phyloP scores from a whole-genome alignment of 345 rosid species.

The Eucalyptus erythrocorys region DNA sequence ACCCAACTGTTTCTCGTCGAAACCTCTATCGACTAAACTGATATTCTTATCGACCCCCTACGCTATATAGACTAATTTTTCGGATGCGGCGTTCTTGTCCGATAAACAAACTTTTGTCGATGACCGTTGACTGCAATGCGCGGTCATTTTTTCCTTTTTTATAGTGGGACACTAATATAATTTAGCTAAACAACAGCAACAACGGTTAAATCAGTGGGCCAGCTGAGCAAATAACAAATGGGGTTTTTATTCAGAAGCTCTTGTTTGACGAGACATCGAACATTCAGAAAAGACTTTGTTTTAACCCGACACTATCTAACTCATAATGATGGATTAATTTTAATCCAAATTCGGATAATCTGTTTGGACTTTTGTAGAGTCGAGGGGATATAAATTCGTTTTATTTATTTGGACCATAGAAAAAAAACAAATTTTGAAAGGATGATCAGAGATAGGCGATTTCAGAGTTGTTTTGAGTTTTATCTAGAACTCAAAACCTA shows the following conservation, averaged over 20 bases:
- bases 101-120: background rate
- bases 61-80: no score
- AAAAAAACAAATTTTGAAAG: background rate
- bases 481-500: rapidly evolving
- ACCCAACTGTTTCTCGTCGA: background rate
- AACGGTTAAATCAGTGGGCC: background rate
- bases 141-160: no score
- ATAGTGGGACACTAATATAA: background rate
- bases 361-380: background rate
- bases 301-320: background rate
- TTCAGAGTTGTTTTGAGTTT: rapidly evolving
- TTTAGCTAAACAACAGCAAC: background rate
- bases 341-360: background rate
- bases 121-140: background rate
- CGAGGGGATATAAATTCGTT: background rate
- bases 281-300: background rate
- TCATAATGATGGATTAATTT: background rate
- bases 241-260: background rate
- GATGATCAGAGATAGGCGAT: background rate
- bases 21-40: background rate
- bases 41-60: background rate
- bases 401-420: background rate
- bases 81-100: no score
- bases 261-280: background rate
- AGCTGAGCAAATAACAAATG: background rate